Percentiles rank a stretch among this genome's conserved stretches.
phyloP scores from a whole-genome alignment of 306 rosid genomes.

The Dalbergia cochinchinensis region DNA sequence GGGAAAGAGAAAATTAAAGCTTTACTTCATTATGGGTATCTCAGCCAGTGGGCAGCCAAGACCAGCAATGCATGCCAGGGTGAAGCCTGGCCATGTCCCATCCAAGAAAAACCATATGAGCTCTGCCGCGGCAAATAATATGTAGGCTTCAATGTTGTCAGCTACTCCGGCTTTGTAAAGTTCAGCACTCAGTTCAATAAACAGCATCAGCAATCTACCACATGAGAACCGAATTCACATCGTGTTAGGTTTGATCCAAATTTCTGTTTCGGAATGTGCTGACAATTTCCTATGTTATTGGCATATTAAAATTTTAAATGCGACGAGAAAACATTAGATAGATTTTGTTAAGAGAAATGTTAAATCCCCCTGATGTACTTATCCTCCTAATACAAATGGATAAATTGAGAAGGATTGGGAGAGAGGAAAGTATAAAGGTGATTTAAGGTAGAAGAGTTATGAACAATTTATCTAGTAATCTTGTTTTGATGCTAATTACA shows the following conservation, averaged over 20 bases:
- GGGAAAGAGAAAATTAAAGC: not conserved
- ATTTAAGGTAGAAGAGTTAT: too few species aligned
- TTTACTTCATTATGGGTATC: constrained; percentile 62
- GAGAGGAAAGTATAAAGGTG: too few species aligned
- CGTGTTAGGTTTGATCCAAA: too few species aligned
- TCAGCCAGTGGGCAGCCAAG: constrained; percentile 57
- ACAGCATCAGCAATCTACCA: constrained; percentile 69
- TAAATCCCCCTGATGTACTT: too few species aligned
- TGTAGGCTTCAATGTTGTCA: constrained; percentile 73
- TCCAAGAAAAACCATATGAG: constrained; percentile 74
- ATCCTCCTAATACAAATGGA: too few species aligned
- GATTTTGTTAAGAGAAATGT: too few species aligned
- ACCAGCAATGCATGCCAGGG: constrained; percentile 76
- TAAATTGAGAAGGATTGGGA: too few species aligned
- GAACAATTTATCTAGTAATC: too few species aligned
- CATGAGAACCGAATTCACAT: not conserved
- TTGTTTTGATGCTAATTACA: too few species aligned
- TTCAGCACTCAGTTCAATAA: constrained; percentile 85
- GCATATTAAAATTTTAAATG: too few species aligned
- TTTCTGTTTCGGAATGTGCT: not conserved
- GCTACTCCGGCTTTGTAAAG: constrained; percentile 82
- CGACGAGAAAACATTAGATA: too few species aligned
- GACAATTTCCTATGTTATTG: not conserved
- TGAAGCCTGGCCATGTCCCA: constrained; percentile 77
- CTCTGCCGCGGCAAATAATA: constrained; percentile 81